A percentile compares a stretch with the other conserved stretches of the same genome.
These are phyloP conservation scores for Mortierella sp. DNA, from an alignment of 371 early-diverging fungal genomes.

Conservation along the genomic window DNA sequence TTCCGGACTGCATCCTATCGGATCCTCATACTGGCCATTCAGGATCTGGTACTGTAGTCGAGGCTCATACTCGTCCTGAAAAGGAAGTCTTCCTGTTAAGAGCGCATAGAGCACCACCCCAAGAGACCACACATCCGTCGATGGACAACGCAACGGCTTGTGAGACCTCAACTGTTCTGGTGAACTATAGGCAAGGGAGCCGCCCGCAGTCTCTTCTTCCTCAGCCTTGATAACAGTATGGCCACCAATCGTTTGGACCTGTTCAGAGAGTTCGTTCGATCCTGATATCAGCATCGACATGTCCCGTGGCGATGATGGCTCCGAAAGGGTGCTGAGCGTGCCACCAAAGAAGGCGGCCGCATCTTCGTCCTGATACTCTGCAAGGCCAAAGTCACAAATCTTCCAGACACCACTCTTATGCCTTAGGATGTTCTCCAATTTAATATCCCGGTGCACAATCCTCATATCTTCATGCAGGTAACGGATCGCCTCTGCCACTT, in stretches of 20 bases:
- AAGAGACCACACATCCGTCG: conserved; percentile 86
- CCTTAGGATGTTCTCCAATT: conserved; percentile 91
- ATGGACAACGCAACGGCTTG: conserved; percentile 60
- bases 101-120: conserved; percentile 84
- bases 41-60: conserved; percentile 78
- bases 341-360: conserved; percentile 39
- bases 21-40: conserved; percentile 62
- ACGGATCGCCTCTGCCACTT: conserved; percentile 76
- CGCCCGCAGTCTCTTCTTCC: conserved; percentile 58
- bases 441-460: conserved; percentile 93
- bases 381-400: conserved; percentile 92
- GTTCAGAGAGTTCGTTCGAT: too few species aligned
- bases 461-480: conserved; percentile 83
- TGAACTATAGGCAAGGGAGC: conserved; percentile 83
- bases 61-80: conserved; percentile 79
- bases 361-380: conserved; percentile 60
- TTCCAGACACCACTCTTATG: conserved; percentile 68
- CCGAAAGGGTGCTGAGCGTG: conserved; percentile 12
- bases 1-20: conserved; percentile 28
- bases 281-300: background rate
- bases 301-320: background rate
- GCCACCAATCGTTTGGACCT: too few species aligned
- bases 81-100: conserved; percentile 79
- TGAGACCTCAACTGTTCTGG: conserved; percentile 75
- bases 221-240: background rate